Percentiles rank a stretch among this genome's conserved stretches.
Conservation (phyloP, 1,139 yeast genomes). For the Hemisphaericaspora xylanilytica region DNA sequence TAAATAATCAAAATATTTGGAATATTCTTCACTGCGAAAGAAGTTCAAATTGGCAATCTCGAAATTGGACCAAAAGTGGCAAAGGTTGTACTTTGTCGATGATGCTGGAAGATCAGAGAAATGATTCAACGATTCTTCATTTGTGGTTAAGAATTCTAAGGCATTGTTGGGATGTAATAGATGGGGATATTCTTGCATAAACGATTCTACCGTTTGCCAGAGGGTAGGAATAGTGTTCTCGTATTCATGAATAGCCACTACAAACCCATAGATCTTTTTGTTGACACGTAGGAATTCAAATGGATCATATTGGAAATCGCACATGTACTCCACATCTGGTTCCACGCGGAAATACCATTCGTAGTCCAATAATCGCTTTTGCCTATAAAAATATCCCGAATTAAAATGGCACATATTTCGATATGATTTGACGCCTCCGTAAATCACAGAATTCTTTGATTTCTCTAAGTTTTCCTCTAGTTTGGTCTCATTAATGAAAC, state of each 20-base stretch:
- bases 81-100: slow-evolving; percentile 68
- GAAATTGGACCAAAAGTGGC: slow-evolving; percentile 96
- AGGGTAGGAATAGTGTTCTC: slow-evolving; percentile 62
- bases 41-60: slow-evolving; percentile 83
- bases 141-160: slow-evolving; percentile 65
- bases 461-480: slow-evolving; percentile 25
- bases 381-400: slow-evolving; percentile 45
- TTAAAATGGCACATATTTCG: slow-evolving; percentile 52
- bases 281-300: slow-evolving; percentile 34
- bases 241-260: slow-evolving; percentile 44
- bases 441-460: slow-evolving; percentile 31
- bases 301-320: slow-evolving; percentile 51
- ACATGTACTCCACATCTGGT: slow-evolving; percentile 47
- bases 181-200: slow-evolving; percentile 59
- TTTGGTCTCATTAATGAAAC: slow-evolving; percentile 31
- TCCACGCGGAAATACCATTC: slow-evolving; percentile 49
- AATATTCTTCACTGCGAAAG: slow-evolving; percentile 70
- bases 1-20: slow-evolving; percentile 64
- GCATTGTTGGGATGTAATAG: slow-evolving; percentile 68
- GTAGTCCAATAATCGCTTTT: slow-evolving; percentile 35
- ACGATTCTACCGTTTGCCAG: slow-evolving; percentile 72
- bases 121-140: slow-evolving; percentile 38
- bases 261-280: slow-evolving; percentile 43
- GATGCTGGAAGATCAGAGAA: slow-evolving; percentile 23
- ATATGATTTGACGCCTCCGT: slow-evolving; percentile 42